These are phyloP conservation scores for Daldinia sp. DNA, from an alignment of 2,329 filamentous ascomycete genomes.

Conservation along the genomic window DNA sequence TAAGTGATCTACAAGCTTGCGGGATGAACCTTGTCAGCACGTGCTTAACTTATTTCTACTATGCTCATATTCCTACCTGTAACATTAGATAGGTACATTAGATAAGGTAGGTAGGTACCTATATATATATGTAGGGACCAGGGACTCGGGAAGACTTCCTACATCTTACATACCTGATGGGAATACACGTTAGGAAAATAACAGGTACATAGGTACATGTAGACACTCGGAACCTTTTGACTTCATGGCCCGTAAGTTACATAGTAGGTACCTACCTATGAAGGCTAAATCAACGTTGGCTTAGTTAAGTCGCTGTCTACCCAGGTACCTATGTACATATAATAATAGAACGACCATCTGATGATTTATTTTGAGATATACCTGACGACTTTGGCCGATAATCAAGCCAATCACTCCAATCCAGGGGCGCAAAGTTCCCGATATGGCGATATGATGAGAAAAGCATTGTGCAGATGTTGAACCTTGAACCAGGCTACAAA, in stretches of 20 bases:
- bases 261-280: background rate
- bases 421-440: constrained; percentile 8
- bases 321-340: background rate
- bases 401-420: background rate
- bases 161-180: background rate
- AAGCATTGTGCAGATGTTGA: constrained; percentile 31
- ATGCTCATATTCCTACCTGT: background rate
- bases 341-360: background rate
- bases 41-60: constrained; percentile 23
- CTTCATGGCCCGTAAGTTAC: background rate
- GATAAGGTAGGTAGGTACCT: background rate
- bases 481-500: constrained; percentile 18
- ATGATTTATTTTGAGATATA: background rate
- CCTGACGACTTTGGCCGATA: background rate
- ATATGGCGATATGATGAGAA: constrained; percentile 12
- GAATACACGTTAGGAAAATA: background rate
- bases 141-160: background rate
- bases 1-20: constrained; percentile 25
- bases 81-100: background rate
- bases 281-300: constrained; percentile 4
- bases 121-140: constrained; percentile 4
- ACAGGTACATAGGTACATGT: background rate
- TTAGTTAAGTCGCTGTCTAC: background rate
- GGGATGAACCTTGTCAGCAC: constrained; percentile 35
- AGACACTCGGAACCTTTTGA: background rate